Percentiles rank a stretch among this genome's conserved stretches.
phyloP scores from a whole-genome alignment of 257 asterid genomes.

The Lycium barbarum region DNA sequence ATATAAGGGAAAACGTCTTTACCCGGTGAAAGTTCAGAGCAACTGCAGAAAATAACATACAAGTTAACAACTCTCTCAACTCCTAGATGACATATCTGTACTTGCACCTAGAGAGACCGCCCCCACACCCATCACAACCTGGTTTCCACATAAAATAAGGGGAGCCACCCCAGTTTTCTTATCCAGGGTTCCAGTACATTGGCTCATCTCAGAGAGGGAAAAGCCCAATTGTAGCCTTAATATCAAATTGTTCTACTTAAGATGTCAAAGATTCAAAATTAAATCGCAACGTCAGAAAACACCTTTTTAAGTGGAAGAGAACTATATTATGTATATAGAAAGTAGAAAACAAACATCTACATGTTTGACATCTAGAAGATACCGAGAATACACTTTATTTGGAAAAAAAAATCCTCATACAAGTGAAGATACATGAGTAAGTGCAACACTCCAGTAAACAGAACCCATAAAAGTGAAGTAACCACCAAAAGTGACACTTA shows the following conservation, averaged over 20 bases:
- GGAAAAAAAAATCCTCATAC: neutral
- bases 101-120: neutral
- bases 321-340: neutral
- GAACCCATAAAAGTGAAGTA: conserved; percentile 2
- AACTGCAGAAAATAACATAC: neutral
- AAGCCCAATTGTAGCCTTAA: neutral
- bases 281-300: neutral
- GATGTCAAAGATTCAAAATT: neutral
- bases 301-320: neutral
- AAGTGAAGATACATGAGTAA: too few species aligned
- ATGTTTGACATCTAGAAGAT: neutral
- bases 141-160: neutral
- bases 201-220: neutral
- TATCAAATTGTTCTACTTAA: neutral
- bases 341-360: neutral
- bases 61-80: conserved; percentile 19
- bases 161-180: neutral
- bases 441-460: neutral
- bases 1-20: neutral
- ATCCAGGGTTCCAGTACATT: neutral
- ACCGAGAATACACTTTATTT: neutral
- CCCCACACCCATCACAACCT: neutral
- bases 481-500: conserved; percentile 52
- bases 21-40: neutral
- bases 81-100: neutral